Base-by-base conservation (phyloP, 805 yeast species). In the Wickerhamomyces canadensis region DNA sequence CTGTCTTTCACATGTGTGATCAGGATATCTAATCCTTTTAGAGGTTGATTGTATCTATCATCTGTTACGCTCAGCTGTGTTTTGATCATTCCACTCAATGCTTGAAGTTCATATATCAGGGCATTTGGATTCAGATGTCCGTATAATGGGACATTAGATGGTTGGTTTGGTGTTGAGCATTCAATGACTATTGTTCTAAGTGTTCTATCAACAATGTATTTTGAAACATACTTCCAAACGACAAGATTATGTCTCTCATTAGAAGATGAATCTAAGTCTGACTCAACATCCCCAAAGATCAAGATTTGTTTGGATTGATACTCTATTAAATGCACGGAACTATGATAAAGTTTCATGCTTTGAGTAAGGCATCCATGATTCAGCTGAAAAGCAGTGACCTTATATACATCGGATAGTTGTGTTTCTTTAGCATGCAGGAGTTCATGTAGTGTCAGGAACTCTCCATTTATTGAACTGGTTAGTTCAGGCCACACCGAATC, bases 231-330 rank as follows among this genome's bases (percentile, higher is more conserved):
- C 4, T 54, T 36, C 96, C 96, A 86, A 4, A 85, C 69, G 35
- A 8, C 41, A 35, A 42, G 47, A 29, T 34, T 49, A 43, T 30
- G 75, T 71, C 23, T 54, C 51, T 19, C 63, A 47, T 19, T 47
- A 9, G 84, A 73, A 1, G 65, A 9, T 5, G 32, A 17, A n/a
- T 9, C 23, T 12, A 13, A 11, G 53, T 85, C 95, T 33, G 82
- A 70, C 54, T 88, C 96, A 25, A 85, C 74, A 54, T 88, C 97
- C 1, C 97, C 97, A 68, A 87, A 86, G 3, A 83, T 57, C 8
- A 87, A 56, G 3, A 87, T 34, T 17, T 65, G 62, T 8, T 64
- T 45, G 11, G 59, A 49, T 1, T 33, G 49, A 31, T 71, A 65
- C 8, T 63, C 55, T 25, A 86, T 52, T 18, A 86, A 61, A 52